Percentiles rank a stretch among this genome's conserved stretches.
phyloP scores from a whole-genome alignment of 129 eudicot species.

The Centaurea solstitialis region DNA sequence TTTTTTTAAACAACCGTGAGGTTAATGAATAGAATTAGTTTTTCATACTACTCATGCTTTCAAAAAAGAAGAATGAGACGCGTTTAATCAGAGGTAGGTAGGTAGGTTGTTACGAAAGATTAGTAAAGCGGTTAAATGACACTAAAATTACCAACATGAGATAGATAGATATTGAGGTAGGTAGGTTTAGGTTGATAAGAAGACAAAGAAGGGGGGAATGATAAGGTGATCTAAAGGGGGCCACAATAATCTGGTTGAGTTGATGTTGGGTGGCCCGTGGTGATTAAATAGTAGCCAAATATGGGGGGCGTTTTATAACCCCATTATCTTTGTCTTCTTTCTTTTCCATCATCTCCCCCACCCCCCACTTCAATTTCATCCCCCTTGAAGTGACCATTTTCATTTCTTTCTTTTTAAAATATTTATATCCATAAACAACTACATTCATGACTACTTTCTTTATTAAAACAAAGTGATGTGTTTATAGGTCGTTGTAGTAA shows the following conservation, averaged over 20 bases:
- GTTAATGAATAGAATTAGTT: not conserved
- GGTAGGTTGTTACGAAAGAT: no score
- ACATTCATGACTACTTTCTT: no score
- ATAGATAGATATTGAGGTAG: no score
- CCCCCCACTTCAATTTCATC: conserved; percentile 25
- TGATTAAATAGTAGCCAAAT: conserved; percentile 13
- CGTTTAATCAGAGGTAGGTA: no score
- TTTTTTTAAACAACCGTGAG: no score
- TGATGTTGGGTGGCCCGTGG: conserved; percentile 42
- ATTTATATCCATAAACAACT: no score
- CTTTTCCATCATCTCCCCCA: conserved; percentile 24
- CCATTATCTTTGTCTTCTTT: conserved; percentile 37
- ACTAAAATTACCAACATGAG: no score
- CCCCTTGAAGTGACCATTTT: conserved; percentile 32
- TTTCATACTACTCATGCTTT: no score
- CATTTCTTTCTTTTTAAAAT: not conserved
- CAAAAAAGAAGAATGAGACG: no score
- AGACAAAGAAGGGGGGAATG: not conserved
- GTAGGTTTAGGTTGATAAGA: not conserved
- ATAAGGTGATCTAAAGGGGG: conserved; percentile 22
- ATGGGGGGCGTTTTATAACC: conserved; percentile 20
- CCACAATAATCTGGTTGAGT: conserved; percentile 31
- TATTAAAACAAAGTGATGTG: not conserved
- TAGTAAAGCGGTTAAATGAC: no score
- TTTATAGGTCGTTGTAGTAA: not conserved